phyloP scores from a whole-genome alignment of 768 basidiomycete genomes.

The Austroboletus festivus region DNA sequence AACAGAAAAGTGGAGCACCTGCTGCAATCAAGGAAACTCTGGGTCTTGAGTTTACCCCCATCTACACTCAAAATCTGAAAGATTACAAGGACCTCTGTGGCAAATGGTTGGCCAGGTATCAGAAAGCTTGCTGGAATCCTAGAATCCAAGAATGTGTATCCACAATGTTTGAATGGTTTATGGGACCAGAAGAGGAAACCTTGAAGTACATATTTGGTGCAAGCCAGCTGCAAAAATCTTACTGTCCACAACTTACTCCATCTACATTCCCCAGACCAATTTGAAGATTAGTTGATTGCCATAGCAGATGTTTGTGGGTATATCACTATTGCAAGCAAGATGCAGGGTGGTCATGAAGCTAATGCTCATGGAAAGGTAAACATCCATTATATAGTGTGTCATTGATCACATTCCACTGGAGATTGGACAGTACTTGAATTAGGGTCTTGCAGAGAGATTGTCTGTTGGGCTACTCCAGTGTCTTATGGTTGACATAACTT shows the following conservation, averaged over 20 bases:
- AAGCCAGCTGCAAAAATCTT: too few relatives aligned
- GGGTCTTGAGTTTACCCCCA: constrained; percentile 36
- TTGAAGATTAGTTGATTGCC: too few relatives aligned
- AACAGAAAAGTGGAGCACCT: constrained; percentile 22
- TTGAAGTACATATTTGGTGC: too few relatives aligned
- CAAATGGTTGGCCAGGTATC: constrained; percentile 27
- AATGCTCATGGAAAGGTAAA: not conserved
- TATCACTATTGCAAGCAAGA: constrained; percentile 54
- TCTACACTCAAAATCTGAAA: constrained; percentile 37
- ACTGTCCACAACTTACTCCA: too few relatives aligned
- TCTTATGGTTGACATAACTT: constrained; percentile 23
- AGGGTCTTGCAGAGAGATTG: constrained; percentile 35
- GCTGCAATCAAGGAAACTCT: constrained; percentile 33
- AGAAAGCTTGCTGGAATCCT: constrained; percentile 15
- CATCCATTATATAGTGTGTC: constrained; percentile 39
- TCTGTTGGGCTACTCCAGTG: constrained; percentile 35
- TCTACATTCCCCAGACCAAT: too few relatives aligned
- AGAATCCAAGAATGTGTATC: too few relatives aligned
- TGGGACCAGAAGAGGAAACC: too few relatives aligned
- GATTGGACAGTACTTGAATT: too few relatives aligned
- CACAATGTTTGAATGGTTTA: too few relatives aligned
- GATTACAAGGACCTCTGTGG: constrained; percentile 20
- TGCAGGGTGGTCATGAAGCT: constrained; percentile 15
- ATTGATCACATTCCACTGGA: constrained; percentile 51
- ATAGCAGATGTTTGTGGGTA: constrained; percentile 60